Evolutionary conservation across 108 stramenopile species (phyloP).

Genomic region (Pseudonitzschia multiseries): DNA sequence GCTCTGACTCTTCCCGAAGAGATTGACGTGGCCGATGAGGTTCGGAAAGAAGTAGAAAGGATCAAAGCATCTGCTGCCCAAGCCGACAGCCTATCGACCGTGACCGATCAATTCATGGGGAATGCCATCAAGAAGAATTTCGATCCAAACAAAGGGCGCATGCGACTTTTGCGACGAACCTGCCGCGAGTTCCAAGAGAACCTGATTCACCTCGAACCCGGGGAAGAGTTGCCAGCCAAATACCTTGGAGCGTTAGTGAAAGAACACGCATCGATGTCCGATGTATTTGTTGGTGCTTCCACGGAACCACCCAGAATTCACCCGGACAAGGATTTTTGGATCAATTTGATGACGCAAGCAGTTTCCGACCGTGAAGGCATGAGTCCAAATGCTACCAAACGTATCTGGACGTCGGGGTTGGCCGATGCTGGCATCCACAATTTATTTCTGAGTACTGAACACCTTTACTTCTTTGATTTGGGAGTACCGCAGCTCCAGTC

Average conservation of each 20-base stretch:
- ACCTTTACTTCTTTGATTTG: conserved; percentile 76
- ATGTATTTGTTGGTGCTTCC: conserved; percentile 39
- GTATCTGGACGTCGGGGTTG: conserved; percentile 78
- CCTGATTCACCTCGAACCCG: conserved; percentile 38
- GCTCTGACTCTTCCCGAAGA: conserved; percentile 65
- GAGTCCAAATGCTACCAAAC: conserved; percentile 40
- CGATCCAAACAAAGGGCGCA: conserved; percentile 64
- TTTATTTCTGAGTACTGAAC: conserved; percentile 51
- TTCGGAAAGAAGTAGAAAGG: conserved; percentile 48
- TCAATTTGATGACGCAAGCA: conserved; percentile 30
- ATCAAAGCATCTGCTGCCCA: conserved; percentile 30
- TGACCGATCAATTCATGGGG: conserved; percentile 60
- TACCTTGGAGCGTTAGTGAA: conserved; percentile 28
- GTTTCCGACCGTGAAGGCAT: conserved; percentile 20
- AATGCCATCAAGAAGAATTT: conserved; percentile 73
- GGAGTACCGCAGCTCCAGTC: conserved; percentile 63
- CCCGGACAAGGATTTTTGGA: conserved; percentile 31
- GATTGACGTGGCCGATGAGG: conserved; percentile 42
- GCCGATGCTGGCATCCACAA: conserved; percentile 86
- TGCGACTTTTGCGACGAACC: conserved; percentile 46
- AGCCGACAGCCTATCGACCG: conserved; percentile 44
- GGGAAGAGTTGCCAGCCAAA: conserved; percentile 51
- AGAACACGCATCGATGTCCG: conserved; percentile 28
- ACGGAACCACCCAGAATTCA: conserved; percentile 27
- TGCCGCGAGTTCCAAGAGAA: conserved; percentile 44